A percentile compares a stretch with the other conserved stretches of the same genome.
phyloP scores from a whole-genome alignment of 495 filamentous ascomycete species.

The Aspergillus panamensis region DNA sequence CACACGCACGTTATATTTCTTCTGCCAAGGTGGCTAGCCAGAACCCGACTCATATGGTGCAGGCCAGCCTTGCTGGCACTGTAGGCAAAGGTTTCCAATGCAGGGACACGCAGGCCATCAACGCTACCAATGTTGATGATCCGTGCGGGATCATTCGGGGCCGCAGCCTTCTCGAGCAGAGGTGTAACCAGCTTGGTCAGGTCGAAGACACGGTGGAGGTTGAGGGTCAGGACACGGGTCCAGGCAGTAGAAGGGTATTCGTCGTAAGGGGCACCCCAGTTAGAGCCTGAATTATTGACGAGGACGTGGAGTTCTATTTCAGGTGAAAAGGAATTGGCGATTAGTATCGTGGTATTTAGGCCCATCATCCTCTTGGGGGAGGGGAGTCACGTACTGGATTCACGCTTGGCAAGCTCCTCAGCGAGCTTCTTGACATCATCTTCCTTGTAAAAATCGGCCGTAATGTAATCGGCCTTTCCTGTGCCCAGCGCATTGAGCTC shows the following conservation, averaged over 20 bases:
- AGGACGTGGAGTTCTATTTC: conserved; percentile 63
- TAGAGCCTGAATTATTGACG: conserved; percentile 76
- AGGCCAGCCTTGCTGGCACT: conserved; percentile 71
- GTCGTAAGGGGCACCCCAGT: conserved; percentile 65
- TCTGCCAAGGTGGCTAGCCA: conserved; percentile 67
- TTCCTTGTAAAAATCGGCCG: conserved; percentile 71
- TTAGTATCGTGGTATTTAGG: background rate
- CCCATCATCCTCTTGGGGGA: background rate
- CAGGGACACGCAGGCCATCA: conserved; percentile 63
- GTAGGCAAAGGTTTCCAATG: conserved; percentile 75
- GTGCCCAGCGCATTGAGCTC: conserved; percentile 62
- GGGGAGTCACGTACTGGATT: conserved; percentile 48
- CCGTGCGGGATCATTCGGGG: conserved; percentile 51
- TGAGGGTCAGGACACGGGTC: conserved; percentile 72
- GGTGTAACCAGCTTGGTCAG: conserved; percentile 71
- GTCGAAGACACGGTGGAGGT: conserved; percentile 77
- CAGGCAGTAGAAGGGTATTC: conserved; percentile 66
- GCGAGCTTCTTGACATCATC: conserved; percentile 64
- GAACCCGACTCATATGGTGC: conserved; percentile 66
- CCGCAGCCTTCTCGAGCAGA: conserved; percentile 56
- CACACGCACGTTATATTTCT: conserved; percentile 60
- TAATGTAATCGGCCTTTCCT: conserved; percentile 60
- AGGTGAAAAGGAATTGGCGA: background rate
- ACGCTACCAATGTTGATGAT: conserved; percentile 75
- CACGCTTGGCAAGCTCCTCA: conserved; percentile 57